Base-by-base conservation (phyloP, 768 basidiomycete genomes). In the Termitomyces sp. region DNA sequence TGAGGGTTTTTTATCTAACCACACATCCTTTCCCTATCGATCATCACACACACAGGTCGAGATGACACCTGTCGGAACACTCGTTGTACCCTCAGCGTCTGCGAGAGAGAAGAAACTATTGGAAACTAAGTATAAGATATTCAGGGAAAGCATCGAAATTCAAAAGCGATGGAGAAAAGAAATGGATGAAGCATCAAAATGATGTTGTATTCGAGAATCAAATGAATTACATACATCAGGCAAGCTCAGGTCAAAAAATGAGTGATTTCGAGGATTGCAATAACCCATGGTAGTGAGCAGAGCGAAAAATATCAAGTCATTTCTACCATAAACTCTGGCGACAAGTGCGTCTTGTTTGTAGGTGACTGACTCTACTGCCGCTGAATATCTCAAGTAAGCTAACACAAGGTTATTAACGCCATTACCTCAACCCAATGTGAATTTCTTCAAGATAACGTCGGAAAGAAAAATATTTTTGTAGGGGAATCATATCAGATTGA, bases 71-170 rank as follows among this genome's bases (percentile, higher is more conserved):
- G 77, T 86, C 1, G 96, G 91, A 4, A 85, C 82, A 15, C 77
- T 89, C 48, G 80, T 99, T 38, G 70, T 74, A 7, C 92, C 96
- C 2, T 75, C 78, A 15, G 86, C 86, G 11, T 80, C 82, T 4
- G 63, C 72, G 1, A 84, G 77, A 72, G 93, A 91, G 74, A 86
- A 85, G 73, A 88, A 79, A 69, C 72, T 98, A 51, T 77, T 98
- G 55, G 86, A 92, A 58, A 93, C 89, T 8, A 99, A 99, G 78
- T 98, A 97, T 75, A 87, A 84, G 72, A 95, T 98, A 69, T 98
- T 98, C 78, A 75, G 84, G 60, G 95, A 98, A 72, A 82, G 78
- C 20, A 93, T 97, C 51, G 90, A 93, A 15, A 87, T 94, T 46
- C 97, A 99, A 79, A 85, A 85, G 70, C 80, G 86, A 60, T 98